These are phyloP conservation scores for Iris macrosiphon DNA, from an alignment of 106 monocot species.

Conservation along the genomic window DNA sequence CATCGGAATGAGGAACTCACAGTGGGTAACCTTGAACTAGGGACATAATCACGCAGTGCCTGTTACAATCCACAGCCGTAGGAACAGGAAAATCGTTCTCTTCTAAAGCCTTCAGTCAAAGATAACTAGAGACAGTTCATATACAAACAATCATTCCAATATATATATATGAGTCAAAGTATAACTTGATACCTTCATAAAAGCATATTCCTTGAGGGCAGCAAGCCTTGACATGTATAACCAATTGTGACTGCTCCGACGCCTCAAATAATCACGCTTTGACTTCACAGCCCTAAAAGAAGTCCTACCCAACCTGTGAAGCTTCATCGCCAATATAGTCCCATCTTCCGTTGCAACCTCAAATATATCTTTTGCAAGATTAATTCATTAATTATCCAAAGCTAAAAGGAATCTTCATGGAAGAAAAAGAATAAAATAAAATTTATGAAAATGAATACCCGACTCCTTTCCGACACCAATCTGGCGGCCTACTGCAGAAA, in stretches of 20 bases:
- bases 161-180: background rate
- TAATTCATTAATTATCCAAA: background rate
- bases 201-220: constrained; percentile 92
- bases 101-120: constrained; percentile 60
- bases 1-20: constrained; percentile 32
- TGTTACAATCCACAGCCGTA: constrained; percentile 85
- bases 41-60: constrained; percentile 96
- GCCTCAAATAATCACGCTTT: constrained; percentile 87
- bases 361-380: constrained; percentile 65
- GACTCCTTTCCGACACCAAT: constrained; percentile 99
- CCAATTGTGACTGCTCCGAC: constrained; percentile 86
- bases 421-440: background rate
- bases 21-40: constrained; percentile 92
- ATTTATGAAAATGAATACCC: no score
- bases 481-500: constrained; percentile 79
- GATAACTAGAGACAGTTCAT: background rate
- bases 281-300: constrained; percentile 97
- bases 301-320: constrained; percentile 87
- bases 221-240: constrained; percentile 95
- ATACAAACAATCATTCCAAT: background rate
- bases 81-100: constrained; percentile 98
- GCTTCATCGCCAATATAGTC: constrained; percentile 83
- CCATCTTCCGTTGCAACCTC: constrained; percentile 98
- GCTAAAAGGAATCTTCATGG: background rate
- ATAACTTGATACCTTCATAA: constrained; percentile 73